Evolutionary conservation across 2,329 filamentous ascomycete species (phyloP).

Genomic region (Xylaria multiplex): DNA sequence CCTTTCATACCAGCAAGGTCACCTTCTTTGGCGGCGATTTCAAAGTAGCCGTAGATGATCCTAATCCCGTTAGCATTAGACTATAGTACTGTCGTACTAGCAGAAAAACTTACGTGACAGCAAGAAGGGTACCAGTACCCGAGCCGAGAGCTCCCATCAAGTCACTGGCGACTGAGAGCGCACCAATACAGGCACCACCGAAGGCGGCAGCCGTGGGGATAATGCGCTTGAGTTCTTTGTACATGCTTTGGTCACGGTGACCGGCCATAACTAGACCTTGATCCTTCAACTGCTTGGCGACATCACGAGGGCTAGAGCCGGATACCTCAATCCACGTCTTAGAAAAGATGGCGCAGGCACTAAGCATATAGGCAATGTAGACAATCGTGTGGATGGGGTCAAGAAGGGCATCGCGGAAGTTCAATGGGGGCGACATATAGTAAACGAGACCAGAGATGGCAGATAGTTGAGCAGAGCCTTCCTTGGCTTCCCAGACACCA

Average conservation of each 20-base stretch:
- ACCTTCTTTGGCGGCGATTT: slow-evolving; percentile 98
- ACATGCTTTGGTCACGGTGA: slow-evolving; percentile 99
- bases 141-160: slow-evolving; percentile 95
- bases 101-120: slow-evolving; percentile 84
- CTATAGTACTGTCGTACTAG: background rate
- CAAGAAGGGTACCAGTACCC: slow-evolving; percentile 96
- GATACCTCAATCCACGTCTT: slow-evolving; percentile 99
- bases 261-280: slow-evolving; percentile 99
- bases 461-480: slow-evolving; percentile 94
- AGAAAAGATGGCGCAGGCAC: slow-evolving; percentile 97
- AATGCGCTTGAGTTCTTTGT: slow-evolving; percentile 99
- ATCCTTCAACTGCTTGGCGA: slow-evolving; percentile 99
- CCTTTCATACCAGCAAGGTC: slow-evolving; percentile 86
- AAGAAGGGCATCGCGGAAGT: slow-evolving; percentile 95
- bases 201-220: slow-evolving; percentile 98
- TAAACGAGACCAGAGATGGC: slow-evolving; percentile 94
- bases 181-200: slow-evolving; percentile 98
- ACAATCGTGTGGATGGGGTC: slow-evolving; percentile 96
- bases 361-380: slow-evolving; percentile 98
- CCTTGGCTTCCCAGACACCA: slow-evolving; percentile 97
- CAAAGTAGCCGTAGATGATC: slow-evolving; percentile 99
- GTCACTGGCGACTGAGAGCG: slow-evolving; percentile 93
- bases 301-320: slow-evolving; percentile 94
- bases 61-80: slow-evolving; percentile 58
- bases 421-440: slow-evolving; percentile 99